A percentile compares a stretch with the other conserved stretches of the same genome.
Conservation (phyloP, 306 rosid species). For the Medicago ruthenica region DNA sequence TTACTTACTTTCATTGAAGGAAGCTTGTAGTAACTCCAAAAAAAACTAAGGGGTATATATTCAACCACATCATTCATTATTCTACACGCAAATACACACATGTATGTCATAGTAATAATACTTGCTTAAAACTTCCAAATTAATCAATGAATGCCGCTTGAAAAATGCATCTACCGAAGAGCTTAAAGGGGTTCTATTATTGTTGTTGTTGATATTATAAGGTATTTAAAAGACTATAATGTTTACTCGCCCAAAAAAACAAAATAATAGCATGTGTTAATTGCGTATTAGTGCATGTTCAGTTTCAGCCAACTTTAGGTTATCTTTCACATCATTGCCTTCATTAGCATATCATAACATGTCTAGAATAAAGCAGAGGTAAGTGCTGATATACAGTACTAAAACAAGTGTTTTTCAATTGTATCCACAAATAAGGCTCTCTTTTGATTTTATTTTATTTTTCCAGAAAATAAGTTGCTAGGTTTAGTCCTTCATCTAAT, state of each 20-base stretch:
- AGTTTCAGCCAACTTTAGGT: constrained; percentile 9
- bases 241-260: neutral
- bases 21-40: no score
- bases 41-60: no score
- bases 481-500: constrained; percentile 1
- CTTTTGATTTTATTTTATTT: neutral
- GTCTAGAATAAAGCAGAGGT: constrained; percentile 16
- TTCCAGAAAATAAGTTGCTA: constrained; percentile 18
- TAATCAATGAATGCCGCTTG: no score
- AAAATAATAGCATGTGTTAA: constrained; percentile 1
- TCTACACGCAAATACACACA: no score
- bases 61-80: no score
- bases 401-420: constrained; percentile 33
- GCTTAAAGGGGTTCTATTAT: no score
- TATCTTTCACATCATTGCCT: constrained; percentile 22
- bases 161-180: no score
- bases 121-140: no score
- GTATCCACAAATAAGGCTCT: constrained; percentile 10
- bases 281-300: constrained; percentile 9
- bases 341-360: constrained; percentile 9
- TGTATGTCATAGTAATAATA: no score
- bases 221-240: no score
- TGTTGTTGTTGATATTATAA: no score
- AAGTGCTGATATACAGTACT: constrained; percentile 10
- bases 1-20: no score